Evolutionary conservation across 1,139 yeast genomes (phyloP), one percentile per base, ranked within the genome.

Genomic region (Tardiomyces digboiensis): DNA sequence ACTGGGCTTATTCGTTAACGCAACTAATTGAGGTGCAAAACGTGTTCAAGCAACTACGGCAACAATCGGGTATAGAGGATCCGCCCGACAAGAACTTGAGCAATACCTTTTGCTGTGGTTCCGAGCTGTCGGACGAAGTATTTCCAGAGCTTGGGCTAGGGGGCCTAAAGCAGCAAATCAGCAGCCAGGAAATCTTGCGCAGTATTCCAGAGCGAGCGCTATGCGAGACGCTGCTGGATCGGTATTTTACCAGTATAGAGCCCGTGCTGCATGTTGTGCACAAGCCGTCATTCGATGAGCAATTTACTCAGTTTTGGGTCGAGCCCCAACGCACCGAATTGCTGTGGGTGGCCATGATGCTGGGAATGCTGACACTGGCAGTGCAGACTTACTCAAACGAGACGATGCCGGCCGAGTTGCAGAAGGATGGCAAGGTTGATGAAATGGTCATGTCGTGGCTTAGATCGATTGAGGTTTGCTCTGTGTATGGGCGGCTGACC

Each of bases 1-100:
- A 63, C 45, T 63, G 67, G 67, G 63, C 60, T 2, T 55, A 58
- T 22, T 44, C 62, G 41, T 51, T 63, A 29, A 53, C 57, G 38
- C 65, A 62, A 41, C 52, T 62, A 19, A 52, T 50, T 3, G 65
- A 59, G 39, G 56, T 59, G 22, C 61, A 59, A 29, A 54, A 55
- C 21, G 48, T 59, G n/a, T 54, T 59, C 41, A 46, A 46, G 20
- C 45, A 44, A 38, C 42, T 58, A 10, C 43, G 49, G 23, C 36
- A 38, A 20, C 33, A 26, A 8, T 16, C 12, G 33, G 33, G 33
- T 16, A 6, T 33, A 20, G 37, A 16, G 19, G 37, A 33, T 19
- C 19, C 8, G 37, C 19, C 37, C 10, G 37, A 33, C 12, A 20
- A 33, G 37, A 8, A n/a, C n/a, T 13, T n/a, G 6, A 3, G 19